A percentile compares a stretch with the other conserved stretches of the same genome.
Conservation (phyloP, 2,329 filamentous ascomycete genomes). For the Aureobasidium subglaciale region DNA sequence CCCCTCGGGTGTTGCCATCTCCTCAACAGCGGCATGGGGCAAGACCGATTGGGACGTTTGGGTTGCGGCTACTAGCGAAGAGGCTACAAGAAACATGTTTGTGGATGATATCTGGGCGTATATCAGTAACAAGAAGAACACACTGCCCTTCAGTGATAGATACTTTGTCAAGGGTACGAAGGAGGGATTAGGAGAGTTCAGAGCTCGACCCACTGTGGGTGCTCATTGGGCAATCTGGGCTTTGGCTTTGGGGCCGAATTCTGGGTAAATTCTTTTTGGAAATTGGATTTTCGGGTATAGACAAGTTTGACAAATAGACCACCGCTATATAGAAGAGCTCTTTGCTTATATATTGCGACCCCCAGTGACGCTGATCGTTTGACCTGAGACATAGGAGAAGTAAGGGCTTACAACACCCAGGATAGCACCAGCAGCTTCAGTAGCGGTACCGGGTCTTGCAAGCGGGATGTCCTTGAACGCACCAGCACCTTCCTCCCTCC, state of each 20-base stretch:
- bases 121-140: constrained; percentile 37
- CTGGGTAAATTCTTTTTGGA: not conserved
- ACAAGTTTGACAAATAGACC: too few relatives aligned
- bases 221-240: constrained; percentile 38
- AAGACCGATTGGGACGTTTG: constrained; percentile 42
- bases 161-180: constrained; percentile 31
- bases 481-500: constrained; percentile 35
- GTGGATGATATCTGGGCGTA: constrained; percentile 36
- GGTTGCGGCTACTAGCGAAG: constrained; percentile 26
- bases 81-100: constrained; percentile 23
- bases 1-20: constrained; percentile 33
- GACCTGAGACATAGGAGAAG: constrained; percentile 77
- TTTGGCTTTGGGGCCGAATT: constrained; percentile 20
- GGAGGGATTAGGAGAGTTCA: constrained; percentile 28
- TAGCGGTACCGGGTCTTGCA: constrained; percentile 66
- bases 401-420: constrained; percentile 73
- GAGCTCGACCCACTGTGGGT: constrained; percentile 37
- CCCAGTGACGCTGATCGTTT: constrained; percentile 81
- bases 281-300: too few relatives aligned
- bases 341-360: constrained; percentile 54
- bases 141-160: constrained; percentile 39
- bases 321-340: too few relatives aligned
- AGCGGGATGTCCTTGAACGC: constrained; percentile 63
- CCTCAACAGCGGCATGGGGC: constrained; percentile 32
- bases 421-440: constrained; percentile 71